Percentiles rank a stretch among this genome's conserved stretches.
Conservation (phyloP, 495 filamentous ascomycete species). For the Cetradonia linearis region DNA sequence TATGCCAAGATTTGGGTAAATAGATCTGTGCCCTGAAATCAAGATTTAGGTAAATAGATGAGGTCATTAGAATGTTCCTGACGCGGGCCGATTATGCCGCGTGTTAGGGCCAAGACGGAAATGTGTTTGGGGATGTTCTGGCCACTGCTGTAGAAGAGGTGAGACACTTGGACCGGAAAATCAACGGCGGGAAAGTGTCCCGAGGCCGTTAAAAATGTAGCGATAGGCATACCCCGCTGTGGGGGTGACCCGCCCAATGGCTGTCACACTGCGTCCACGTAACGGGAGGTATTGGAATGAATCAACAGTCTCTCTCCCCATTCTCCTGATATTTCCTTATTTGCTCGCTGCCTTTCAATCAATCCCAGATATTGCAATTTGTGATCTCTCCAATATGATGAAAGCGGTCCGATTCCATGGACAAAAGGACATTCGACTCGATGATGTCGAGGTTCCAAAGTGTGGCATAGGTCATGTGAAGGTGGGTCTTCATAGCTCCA, state of each 20-base stretch:
- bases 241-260: neutral
- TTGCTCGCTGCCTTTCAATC: neutral
- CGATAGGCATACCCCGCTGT: conserved; percentile 4
- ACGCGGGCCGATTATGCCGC: conserved; percentile 5
- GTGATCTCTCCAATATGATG: conserved; percentile 27
- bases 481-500: conserved; percentile 20
- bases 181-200: neutral
- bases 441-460: conserved; percentile 33
- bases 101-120: neutral
- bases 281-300: neutral
- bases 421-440: conserved; percentile 33
- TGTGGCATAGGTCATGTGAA: conserved; percentile 36
- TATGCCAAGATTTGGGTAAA: neutral
- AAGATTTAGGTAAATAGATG: neutral
- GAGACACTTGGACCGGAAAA: neutral
- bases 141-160: no score
- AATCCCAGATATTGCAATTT: neutral
- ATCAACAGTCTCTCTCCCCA: neutral
- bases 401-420: conserved; percentile 38
- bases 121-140: no score
- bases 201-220: neutral
- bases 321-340: neutral
- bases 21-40: no score
- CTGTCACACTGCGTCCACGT: neutral
- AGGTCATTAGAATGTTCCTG: conserved; percentile 5